Base-by-base conservation (phyloP, 1,284 basidiomycete species). In the Heliocybe sulcata region DNA sequence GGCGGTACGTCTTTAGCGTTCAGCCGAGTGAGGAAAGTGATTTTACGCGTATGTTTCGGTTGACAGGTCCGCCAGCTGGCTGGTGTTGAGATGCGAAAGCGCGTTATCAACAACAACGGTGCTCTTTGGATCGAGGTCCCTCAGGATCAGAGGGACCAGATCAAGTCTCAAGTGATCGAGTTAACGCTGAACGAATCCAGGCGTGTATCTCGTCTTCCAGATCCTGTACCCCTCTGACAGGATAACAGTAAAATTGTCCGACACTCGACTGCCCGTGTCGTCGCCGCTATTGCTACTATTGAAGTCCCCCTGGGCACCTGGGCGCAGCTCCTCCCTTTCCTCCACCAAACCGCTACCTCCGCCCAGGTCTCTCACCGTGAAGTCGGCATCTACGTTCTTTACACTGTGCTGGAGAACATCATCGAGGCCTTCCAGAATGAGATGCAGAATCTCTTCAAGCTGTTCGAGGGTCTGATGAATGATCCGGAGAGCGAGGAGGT, bases 21-120 rank as follows among this genome's bases (percentile, higher is more conserved):
- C 42, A 20, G 35, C 27, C 49, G 9, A 53, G 35, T 16, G 54
- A 4, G 48, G 49, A 57, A 45, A 38, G 49, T 53, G 55, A 38
- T 22, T 49, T 49, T 8, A 49, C 47, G 47, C 47, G 23, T 49
- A 55, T 42, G 51, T 35, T 54, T 42, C 49, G 29, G n/a, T 12
- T 27, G 58, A 35, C 60, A 97, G 94, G 87, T 98, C 58, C 92
- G 96, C 55, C 97, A 99, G 84, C 83, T 99, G 22, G 92, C 95
- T 52, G 94, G 95, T n/a, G 95, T 99, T 56, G 97, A 99, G 75
- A 79, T 98, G 66, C 81, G 97, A 62, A 99, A 99, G 79, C 89
- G 96, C 58, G 82, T 99, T 56, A 72, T 79, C 25, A 81, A 85
- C 69, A 88, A 87, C 65, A 89, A 87, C 62, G 90, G 90, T 54